phyloP scores from a whole-genome alignment of 2,329 filamentous ascomycete genomes.

The Fusarium subglutinans region DNA sequence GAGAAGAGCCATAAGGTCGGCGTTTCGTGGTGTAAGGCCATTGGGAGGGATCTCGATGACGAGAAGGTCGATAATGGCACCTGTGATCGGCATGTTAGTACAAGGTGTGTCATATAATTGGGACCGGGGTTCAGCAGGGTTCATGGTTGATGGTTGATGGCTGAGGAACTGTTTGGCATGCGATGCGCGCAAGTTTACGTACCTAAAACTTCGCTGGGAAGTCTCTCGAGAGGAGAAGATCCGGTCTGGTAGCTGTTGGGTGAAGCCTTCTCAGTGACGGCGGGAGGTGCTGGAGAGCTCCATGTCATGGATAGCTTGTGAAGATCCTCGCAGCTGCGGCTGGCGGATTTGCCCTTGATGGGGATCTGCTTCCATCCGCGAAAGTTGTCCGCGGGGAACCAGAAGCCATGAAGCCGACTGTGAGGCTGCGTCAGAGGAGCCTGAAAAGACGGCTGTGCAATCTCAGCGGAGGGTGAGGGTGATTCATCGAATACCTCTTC shows the following conservation, averaged over 20 bases:
- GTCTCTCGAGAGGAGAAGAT: slow-evolving; percentile 68
- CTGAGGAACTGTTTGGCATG: neutral
- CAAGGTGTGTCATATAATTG: slow-evolving; percentile 22
- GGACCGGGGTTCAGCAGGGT: slow-evolving; percentile 12
- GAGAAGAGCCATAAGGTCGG: slow-evolving; percentile 79
- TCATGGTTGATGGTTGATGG: neutral
- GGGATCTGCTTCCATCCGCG: slow-evolving; percentile 71
- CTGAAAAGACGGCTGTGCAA: slow-evolving; percentile 58
- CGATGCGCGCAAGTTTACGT: slow-evolving; percentile 47
- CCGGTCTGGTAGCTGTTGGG: slow-evolving; percentile 52
- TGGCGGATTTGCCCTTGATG: slow-evolving; percentile 66
- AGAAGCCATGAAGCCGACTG: slow-evolving; percentile 66
- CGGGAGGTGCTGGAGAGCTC: slow-evolving; percentile 53
- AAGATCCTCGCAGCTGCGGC: slow-evolving; percentile 69
- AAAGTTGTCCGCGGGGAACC: slow-evolving; percentile 67
- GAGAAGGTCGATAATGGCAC: slow-evolving; percentile 77
- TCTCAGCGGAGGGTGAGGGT: slow-evolving; percentile 53
- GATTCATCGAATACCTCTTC: slow-evolving; percentile 64
- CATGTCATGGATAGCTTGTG: slow-evolving; percentile 65
- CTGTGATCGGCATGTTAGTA: slow-evolving; percentile 53
- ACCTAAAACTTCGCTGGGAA: slow-evolving; percentile 78
- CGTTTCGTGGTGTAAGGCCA: slow-evolving; percentile 78
- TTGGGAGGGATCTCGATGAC: slow-evolving; percentile 77
- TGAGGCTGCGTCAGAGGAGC: slow-evolving; percentile 64
- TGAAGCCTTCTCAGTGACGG: slow-evolving; percentile 41